A percentile compares a stretch with the other conserved stretches of the same genome.
phyloP scores from a whole-genome alignment of 2,329 filamentous ascomycete genomes.

The Scytalidium sp. region DNA sequence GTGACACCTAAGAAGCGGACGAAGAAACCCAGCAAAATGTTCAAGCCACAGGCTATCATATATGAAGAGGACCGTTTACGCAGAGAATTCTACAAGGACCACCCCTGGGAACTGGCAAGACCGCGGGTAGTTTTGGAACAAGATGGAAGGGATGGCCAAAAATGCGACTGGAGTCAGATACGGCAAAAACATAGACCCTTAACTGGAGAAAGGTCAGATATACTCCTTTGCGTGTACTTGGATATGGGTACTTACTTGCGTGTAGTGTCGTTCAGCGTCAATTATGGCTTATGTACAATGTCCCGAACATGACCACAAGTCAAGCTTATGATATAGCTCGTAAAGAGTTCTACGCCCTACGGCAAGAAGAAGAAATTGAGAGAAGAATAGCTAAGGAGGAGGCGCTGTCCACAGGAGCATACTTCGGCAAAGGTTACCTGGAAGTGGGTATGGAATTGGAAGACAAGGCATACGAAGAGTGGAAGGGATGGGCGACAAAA shows the following conservation, averaged over 20 bases:
- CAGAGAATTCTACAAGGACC: slow-evolving; percentile 81
- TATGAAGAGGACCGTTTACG: slow-evolving; percentile 86
- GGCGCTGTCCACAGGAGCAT: slow-evolving; percentile 78
- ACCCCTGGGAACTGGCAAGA: slow-evolving; percentile 94
- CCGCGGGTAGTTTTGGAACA: slow-evolving; percentile 82
- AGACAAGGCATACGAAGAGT: slow-evolving; percentile 73
- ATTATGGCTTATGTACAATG: slow-evolving; percentile 73
- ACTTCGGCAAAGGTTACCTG: slow-evolving; percentile 75
- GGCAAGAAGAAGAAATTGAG: slow-evolving; percentile 80
- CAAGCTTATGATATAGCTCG: slow-evolving; percentile 84
- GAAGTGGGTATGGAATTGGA: slow-evolving; percentile 82
- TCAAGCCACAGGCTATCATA: slow-evolving; percentile 71
- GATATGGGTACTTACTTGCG: slow-evolving; percentile 11
- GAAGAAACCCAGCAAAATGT: slow-evolving; percentile 70
- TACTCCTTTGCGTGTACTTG: neutral
- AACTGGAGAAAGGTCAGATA: slow-evolving; percentile 75
- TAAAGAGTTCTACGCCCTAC: slow-evolving; percentile 83
- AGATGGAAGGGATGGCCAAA: slow-evolving; percentile 76
- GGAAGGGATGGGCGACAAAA: slow-evolving; percentile 74
- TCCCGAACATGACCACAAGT: slow-evolving; percentile 53
- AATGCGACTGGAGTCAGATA: slow-evolving; percentile 75
- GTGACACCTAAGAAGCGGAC: slow-evolving; percentile 29
- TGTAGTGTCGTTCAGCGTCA: slow-evolving; percentile 88
- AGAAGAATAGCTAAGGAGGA: slow-evolving; percentile 83
- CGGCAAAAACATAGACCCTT: slow-evolving; percentile 72